Evolutionary conservation across 805 yeast species (phyloP).

Genomic region (Saturnispora besseyi): DNA sequence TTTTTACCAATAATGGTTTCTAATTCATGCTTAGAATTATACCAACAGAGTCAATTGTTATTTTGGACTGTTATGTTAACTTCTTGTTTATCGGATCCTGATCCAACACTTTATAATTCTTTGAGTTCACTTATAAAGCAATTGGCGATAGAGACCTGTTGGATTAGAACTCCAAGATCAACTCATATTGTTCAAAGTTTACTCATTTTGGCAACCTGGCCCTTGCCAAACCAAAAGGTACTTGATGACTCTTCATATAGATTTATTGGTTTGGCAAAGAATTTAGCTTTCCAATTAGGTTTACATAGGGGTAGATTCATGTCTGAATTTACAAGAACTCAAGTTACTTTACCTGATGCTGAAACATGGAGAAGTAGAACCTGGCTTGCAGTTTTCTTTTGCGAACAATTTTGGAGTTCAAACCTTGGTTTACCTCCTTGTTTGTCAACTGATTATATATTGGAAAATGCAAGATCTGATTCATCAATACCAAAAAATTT

Average conservation of each 20-base stretch:
- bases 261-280: slow-evolving; percentile 80
- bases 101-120: slow-evolving; percentile 69
- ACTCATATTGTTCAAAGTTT: slow-evolving; percentile 90
- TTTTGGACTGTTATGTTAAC: slow-evolving; percentile 90
- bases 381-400: slow-evolving; percentile 81
- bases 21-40: slow-evolving; percentile 61
- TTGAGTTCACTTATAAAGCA: slow-evolving; percentile 74
- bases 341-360: slow-evolving; percentile 79
- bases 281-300: slow-evolving; percentile 77
- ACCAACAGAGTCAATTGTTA: slow-evolving; percentile 71
- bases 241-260: slow-evolving; percentile 87
- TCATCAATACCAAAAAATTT: slow-evolving; percentile 56
- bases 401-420: slow-evolving; percentile 88
- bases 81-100: slow-evolving; percentile 80
- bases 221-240: slow-evolving; percentile 84
- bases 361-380: slow-evolving; percentile 91
- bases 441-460: slow-evolving; percentile 69
- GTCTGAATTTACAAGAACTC: slow-evolving; percentile 83
- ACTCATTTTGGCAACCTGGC: slow-evolving; percentile 82
- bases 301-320: slow-evolving; percentile 88
- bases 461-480: slow-evolving; percentile 72
- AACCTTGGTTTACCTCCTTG: slow-evolving; percentile 82
- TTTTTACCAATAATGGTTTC: slow-evolving; percentile 73
- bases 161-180: slow-evolving; percentile 88
- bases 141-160: slow-evolving; percentile 83